Conservation (phyloP, 1,139 yeast species). For the Kodamaea derodonti region DNA sequence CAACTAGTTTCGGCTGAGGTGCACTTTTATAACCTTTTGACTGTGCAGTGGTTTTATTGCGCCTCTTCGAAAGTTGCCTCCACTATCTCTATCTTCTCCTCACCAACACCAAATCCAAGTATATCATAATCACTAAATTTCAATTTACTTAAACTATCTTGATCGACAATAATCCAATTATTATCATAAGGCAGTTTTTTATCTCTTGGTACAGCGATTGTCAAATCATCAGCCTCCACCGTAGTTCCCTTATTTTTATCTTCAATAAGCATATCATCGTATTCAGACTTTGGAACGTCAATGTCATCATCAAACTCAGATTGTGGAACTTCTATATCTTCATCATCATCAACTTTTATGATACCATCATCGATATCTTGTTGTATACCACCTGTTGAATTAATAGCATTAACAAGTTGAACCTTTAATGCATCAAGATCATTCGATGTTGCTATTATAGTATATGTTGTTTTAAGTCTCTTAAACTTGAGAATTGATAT, state of each 20-base stretch:
- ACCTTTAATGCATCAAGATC: constrained; percentile 27
- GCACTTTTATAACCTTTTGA: too few species aligned
- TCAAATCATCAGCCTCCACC: constrained; percentile 19
- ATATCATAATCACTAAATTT: constrained; percentile 37
- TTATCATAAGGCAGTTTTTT: constrained; percentile 36
- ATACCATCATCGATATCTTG: constrained; percentile 7
- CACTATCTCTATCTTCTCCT: constrained; percentile 35
- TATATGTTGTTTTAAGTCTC: constrained; percentile 39
- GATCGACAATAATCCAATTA: constrained; percentile 34
- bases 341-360: constrained; percentile 8
- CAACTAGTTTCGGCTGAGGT: too few species aligned
- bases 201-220: constrained; percentile 42
- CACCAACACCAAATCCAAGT: constrained; percentile 38
- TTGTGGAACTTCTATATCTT: constrained; percentile 7
- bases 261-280: constrained; percentile 3
- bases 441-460: constrained; percentile 31
- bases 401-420: constrained; percentile 34
- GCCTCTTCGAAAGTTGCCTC: constrained; percentile 45
- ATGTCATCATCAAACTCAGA: constrained; percentile 15
- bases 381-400: constrained; percentile 44
- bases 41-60: too few species aligned
- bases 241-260: constrained; percentile 7
- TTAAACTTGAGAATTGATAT: constrained; percentile 41
- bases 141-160: constrained; percentile 19
- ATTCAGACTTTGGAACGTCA: constrained; percentile 30